Evolutionary conservation across 495 filamentous ascomycete species (phyloP).

Genomic region (Letharia lupina): DNA sequence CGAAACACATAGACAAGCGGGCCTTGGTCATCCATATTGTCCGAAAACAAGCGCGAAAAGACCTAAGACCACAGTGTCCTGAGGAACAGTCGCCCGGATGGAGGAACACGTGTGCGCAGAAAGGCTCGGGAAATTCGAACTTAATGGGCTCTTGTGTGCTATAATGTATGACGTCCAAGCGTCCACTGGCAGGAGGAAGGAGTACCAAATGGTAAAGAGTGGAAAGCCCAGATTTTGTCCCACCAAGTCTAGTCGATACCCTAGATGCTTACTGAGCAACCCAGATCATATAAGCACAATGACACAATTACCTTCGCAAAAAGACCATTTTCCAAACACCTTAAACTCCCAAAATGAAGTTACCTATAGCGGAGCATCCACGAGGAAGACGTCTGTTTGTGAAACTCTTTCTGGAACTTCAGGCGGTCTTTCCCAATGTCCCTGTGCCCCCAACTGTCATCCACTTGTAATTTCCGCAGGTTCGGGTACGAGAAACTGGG

Average conservation of each 20-base stretch:
- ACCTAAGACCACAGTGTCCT: not conserved
- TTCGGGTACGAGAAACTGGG: slow-evolving; percentile 19
- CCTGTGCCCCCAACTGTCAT: slow-evolving; percentile 21
- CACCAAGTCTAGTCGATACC: not conserved
- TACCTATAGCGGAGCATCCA: slow-evolving; percentile 23
- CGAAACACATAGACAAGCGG: not conserved
- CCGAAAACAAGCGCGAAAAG: not conserved
- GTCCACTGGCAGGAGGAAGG: not conserved
- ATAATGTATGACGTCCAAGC: not conserved
- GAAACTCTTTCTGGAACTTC: slow-evolving; percentile 23
- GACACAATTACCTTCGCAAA: not conserved
- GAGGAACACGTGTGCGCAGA: not conserved
- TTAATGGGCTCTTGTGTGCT: not conserved
- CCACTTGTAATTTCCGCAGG: slow-evolving; percentile 13
- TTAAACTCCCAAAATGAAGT: not conserved
- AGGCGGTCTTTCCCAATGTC: slow-evolving; percentile 22
- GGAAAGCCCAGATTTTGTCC: not conserved
- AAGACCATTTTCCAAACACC: not conserved
- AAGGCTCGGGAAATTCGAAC: not conserved
- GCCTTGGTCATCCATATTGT: not conserved
- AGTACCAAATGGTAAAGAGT: not conserved
- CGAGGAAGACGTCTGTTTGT: slow-evolving; percentile 19
- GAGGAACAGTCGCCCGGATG: not conserved
- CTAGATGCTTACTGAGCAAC: not conserved
- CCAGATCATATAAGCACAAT: not conserved